Conservation (phyloP, 1,284 basidiomycete genomes). For the Volvariella surrecta region DNA sequence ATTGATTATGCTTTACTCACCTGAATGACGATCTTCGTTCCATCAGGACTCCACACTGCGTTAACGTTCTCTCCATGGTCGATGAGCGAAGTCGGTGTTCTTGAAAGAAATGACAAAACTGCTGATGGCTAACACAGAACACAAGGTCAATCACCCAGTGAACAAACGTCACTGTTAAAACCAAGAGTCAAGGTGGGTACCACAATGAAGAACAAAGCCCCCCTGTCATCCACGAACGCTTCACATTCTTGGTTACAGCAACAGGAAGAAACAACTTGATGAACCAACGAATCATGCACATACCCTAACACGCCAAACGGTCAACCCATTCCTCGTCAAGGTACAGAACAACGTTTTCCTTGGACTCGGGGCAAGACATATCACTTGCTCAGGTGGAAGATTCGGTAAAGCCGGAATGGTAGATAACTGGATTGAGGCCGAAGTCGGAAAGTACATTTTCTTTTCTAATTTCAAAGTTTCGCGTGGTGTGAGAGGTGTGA, state of each 20-base stretch:
- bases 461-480: too few species aligned
- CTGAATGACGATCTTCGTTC: constrained; percentile 68
- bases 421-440: constrained; percentile 63
- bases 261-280: too few species aligned
- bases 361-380: constrained; percentile 56
- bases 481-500: too few species aligned
- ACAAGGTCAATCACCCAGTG: too few species aligned
- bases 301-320: constrained; percentile 82
- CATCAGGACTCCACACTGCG: constrained; percentile 76
- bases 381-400: constrained; percentile 45
- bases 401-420: constrained; percentile 60
- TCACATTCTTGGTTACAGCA: too few species aligned
- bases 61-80: constrained; percentile 74
- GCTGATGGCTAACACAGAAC: constrained; percentile 57
- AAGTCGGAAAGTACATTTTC: constrained; percentile 77
- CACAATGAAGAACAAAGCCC: too few species aligned
- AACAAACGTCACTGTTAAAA: too few species aligned
- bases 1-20: too few species aligned
- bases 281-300: constrained; percentile 20
- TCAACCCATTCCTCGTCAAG: constrained; percentile 57
- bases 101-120: constrained; percentile 64
- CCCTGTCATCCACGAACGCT: too few species aligned
- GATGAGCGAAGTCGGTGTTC: constrained; percentile 67
- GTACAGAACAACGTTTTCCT: constrained; percentile 75
- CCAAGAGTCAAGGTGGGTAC: too few species aligned